A percentile compares a stretch with the other conserved stretches of the same genome.
Conservation (phyloP, 2,329 filamentous ascomycete species). For the Fusarium odoratissimum region DNA sequence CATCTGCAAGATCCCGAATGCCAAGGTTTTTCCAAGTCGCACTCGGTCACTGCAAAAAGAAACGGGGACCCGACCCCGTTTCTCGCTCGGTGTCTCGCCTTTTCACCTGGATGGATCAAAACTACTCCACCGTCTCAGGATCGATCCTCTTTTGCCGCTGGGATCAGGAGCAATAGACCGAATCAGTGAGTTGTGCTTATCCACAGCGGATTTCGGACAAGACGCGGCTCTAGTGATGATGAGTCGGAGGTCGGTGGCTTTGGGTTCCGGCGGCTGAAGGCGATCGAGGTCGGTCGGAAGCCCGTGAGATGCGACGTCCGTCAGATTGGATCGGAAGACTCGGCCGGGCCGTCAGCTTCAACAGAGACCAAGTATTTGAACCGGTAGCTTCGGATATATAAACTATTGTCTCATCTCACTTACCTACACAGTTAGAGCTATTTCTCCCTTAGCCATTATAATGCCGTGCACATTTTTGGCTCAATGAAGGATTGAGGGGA, state of each 20-base stretch:
- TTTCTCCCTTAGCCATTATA: not conserved
- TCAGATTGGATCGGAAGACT: constrained; percentile 16
- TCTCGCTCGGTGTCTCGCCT: constrained; percentile 25
- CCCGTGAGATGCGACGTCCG: constrained; percentile 8
- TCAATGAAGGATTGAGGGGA: not conserved
- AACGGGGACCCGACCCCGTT: constrained; percentile 1
- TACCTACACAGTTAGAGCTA: not conserved
- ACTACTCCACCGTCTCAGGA: constrained; percentile 15
- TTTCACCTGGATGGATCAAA: constrained; percentile 13
- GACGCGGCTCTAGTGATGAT: not conserved
- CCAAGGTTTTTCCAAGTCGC: constrained; percentile 21
- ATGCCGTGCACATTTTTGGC: not conserved
- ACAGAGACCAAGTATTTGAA: not conserved
- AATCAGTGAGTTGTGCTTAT: constrained; percentile 2
- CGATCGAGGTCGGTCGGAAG: constrained; percentile 4
- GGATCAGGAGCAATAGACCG: constrained; percentile 3
- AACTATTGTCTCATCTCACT: not conserved
- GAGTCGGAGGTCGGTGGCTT: constrained; percentile 25
- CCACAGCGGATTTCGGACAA: constrained; percentile 17
- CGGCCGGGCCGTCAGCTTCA: constrained; percentile 5
- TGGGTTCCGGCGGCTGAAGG: constrained; percentile 18
- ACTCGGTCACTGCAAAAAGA: constrained; percentile 7
- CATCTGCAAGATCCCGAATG: constrained; percentile 35
- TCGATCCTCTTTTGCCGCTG: constrained; percentile 20
- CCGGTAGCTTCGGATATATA: constrained; percentile 14